These are phyloP conservation scores for Datisca glomerata DNA, from an alignment of 306 rosid species.

Conservation along the genomic window DNA sequence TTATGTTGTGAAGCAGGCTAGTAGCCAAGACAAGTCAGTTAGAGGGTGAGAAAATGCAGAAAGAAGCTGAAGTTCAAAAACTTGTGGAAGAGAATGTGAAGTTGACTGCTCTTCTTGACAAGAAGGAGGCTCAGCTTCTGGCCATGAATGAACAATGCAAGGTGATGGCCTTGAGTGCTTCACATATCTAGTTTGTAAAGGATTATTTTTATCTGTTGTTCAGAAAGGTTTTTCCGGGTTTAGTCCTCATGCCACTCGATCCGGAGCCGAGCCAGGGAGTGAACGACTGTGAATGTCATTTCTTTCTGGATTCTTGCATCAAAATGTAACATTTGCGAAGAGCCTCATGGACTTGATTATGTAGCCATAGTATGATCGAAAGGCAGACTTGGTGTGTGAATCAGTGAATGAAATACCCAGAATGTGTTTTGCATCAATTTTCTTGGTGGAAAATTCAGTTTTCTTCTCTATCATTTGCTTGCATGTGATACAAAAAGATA, in stretches of 20 bases:
- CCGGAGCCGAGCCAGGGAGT: constrained; percentile 9
- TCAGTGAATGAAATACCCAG: too few relatives aligned
- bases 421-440: too few relatives aligned
- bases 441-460: too few relatives aligned
- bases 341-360: constrained; percentile 23
- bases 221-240: constrained; percentile 9
- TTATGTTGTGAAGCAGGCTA: constrained; percentile 51
- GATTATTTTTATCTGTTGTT: constrained; percentile 5
- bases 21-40: constrained; percentile 82
- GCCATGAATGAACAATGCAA: constrained; percentile 98
- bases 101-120: constrained; percentile 90
- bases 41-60: constrained; percentile 95
- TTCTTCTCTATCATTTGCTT: too few relatives aligned
- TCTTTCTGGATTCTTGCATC: constrained; percentile 16
- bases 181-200: constrained; percentile 30
- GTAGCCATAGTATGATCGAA: constrained; percentile 20
- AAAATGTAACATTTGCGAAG: constrained; percentile 19
- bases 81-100: constrained; percentile 91
- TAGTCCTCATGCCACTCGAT: constrained; percentile 7
- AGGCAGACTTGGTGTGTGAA: constrained; percentile 26
- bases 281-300: constrained; percentile 13
- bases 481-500: too few relatives aligned
- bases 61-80: constrained; percentile 91
- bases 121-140: constrained; percentile 95
- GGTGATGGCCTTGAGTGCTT: constrained; percentile 94